These are phyloP conservation scores for Macrocybe gigantea DNA, from an alignment of 768 basidiomycete genomes.

Conservation along the genomic window DNA sequence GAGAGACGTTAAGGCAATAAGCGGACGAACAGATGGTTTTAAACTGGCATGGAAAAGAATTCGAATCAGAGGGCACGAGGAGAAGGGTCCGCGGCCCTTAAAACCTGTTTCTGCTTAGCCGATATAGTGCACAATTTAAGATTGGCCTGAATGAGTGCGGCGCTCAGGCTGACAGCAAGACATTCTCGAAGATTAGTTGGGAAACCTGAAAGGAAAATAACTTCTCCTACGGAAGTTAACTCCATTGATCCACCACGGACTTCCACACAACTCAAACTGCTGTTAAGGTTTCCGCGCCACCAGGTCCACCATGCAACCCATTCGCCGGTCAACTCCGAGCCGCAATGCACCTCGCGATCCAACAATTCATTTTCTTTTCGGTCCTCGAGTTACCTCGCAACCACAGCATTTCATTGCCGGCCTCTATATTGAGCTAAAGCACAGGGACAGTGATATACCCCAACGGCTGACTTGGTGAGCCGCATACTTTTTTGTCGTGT, in stretches of 20 bases:
- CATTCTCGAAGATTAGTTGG: constrained; percentile 37
- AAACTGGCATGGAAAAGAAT: constrained; percentile 62
- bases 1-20: constrained; percentile 21
- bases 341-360: constrained; percentile 9
- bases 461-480: constrained; percentile 24
- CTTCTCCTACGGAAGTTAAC: constrained; percentile 30
- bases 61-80: constrained; percentile 66
- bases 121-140: constrained; percentile 46
- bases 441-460: constrained; percentile 21
- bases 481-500: constrained; percentile 17
- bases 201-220: constrained; percentile 22
- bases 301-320: constrained; percentile 5
- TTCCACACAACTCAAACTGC: constrained; percentile 20
- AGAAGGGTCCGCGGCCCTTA: constrained; percentile 51
- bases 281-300: constrained; percentile 22
- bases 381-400: constrained; percentile 24
- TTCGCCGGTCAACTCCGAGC: constrained; percentile 18
- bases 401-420: constrained; percentile 28
- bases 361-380: constrained; percentile 14
- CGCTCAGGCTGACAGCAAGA: constrained; percentile 37
- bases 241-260: constrained; percentile 26
- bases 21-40: constrained; percentile 29
- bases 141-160: constrained; percentile 42
- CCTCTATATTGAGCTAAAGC: constrained; percentile 34
- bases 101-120: constrained; percentile 36